Evolutionary conservation across 1,284 basidiomycete species (phyloP), one percentile per base, ranked within the genome.

Genomic region (Ceratobasidium sp.): DNA sequence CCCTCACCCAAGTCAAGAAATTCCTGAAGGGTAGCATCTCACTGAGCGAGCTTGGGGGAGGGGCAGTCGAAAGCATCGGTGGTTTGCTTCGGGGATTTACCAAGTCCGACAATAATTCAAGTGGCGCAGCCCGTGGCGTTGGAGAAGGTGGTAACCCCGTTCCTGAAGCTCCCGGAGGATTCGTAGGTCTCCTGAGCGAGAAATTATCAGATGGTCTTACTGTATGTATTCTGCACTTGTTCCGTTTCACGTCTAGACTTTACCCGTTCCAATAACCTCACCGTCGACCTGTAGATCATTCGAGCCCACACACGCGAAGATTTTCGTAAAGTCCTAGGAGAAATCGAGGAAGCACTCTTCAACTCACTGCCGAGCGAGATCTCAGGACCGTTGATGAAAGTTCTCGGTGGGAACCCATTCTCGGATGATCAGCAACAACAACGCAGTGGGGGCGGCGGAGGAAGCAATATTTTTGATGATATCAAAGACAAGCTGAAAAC

Each of bases 361-460:
- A 43, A 64, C 60, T 55, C 50, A 41, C 39, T 74, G 39, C 73
- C 73, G n/a, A 55, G 64, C 43, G 67, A 60, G 21, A 61, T 74
- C 28, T 64, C 59, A 26, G 67, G 67, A n/a, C 73, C 73, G 1
- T 36, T 74, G 18, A 61, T 50, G 55, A 71, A 62, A 45, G 70
- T 74, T 30, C 55, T 74, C 28, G 73, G 73, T 9, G 67, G 67
- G 4, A 74, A 74, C 36, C 72, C 72, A n/a, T 73, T 73, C 65
- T 58, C 55, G 18, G 59, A 58, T 32, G 62, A 52, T 4, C 45
- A 60, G 6, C 48, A 58, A 43, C 50, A 59, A 23, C 61, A 45
- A 39, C 62, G 32, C 45, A 18, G 43, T 34, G n/a, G 34, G n/a
- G 46, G 67, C 23, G 70, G 45, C 18, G 58, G 72, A 30, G 61